Evolutionary conservation across 202 grass and related monocot species (phyloP).

Genomic region (Saccharum hybrid): DNA sequence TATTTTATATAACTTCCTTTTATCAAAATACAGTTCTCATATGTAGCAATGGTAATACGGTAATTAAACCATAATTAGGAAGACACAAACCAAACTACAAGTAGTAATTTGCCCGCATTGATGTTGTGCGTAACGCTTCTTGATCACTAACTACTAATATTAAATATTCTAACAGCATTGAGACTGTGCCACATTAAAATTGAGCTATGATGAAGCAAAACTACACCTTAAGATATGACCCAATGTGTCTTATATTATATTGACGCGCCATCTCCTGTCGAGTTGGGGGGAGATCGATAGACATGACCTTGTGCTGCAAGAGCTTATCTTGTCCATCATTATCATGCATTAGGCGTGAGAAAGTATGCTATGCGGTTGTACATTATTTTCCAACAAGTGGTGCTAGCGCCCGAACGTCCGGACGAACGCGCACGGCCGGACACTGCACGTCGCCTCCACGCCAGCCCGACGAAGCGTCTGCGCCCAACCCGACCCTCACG

Average conservation of each 20-base stretch:
- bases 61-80: too few relatives aligned
- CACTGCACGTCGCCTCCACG: too few relatives aligned
- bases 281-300: not conserved
- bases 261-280: not conserved
- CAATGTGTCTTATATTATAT: not conserved
- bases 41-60: too few relatives aligned
- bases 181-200: not conserved
- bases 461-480: too few relatives aligned
- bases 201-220: conserved; percentile 1
- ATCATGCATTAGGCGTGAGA: not conserved
- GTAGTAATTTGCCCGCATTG: not conserved
- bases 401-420: too few relatives aligned
- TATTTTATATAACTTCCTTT: not conserved
- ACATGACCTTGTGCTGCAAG: not conserved
- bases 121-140: not conserved
- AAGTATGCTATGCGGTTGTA: not conserved
- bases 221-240: not conserved
- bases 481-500: too few relatives aligned
- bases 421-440: too few relatives aligned
- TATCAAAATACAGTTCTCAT: not conserved
- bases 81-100: too few relatives aligned
- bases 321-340: not conserved
- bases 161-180: not conserved
- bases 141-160: too few relatives aligned
- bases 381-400: too few relatives aligned